A percentile compares a stretch with the other conserved stretches of the same genome.
These are phyloP conservation scores for Fusarium clavum DNA, from an alignment of 2,329 filamentous ascomycete species.

Conservation along the genomic window DNA sequence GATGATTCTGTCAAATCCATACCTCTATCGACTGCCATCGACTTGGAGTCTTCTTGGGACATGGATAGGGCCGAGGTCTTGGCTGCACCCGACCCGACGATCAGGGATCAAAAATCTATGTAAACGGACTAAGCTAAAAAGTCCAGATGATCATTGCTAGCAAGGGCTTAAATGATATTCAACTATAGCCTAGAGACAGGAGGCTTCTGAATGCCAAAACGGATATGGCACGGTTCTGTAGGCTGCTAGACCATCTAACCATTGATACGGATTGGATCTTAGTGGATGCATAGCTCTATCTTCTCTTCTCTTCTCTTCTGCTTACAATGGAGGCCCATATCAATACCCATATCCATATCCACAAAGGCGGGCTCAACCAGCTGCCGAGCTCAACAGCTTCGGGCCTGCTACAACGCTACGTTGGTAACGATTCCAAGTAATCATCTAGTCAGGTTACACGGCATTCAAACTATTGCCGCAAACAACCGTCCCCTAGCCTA, in stretches of 20 bases:
- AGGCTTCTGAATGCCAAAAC: conserved; percentile 7
- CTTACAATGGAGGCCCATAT: conserved; percentile 7
- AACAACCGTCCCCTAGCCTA: conserved; percentile 12
- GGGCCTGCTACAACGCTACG: not conserved
- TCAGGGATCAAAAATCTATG: conserved; percentile 25
- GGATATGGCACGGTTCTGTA: conserved; percentile 3
- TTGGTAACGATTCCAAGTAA: not conserved
- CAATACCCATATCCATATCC: not conserved
- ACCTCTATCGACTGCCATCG: not conserved
- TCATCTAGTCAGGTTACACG: conserved; percentile 17
- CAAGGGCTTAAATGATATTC: conserved; percentile 18
- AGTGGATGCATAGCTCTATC: not conserved
- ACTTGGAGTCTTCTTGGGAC: not conserved
- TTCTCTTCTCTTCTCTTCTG: not conserved
- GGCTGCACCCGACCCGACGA: conserved; percentile 12
- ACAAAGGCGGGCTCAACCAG: conserved; percentile 5
- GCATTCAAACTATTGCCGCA: conserved; percentile 17
- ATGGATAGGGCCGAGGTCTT: conserved; percentile 3
- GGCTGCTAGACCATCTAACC: not conserved
- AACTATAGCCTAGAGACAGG: conserved; percentile 8
- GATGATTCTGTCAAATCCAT: not conserved
- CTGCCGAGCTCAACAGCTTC: conserved; percentile 1
- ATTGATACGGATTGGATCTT: not conserved
- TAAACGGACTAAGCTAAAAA: conserved; percentile 1
- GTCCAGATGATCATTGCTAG: conserved; percentile 17